These are phyloP conservation scores for Debaryomycetaceae sp. DNA, from an alignment of 1,139 yeast species.

Conservation along the genomic window DNA sequence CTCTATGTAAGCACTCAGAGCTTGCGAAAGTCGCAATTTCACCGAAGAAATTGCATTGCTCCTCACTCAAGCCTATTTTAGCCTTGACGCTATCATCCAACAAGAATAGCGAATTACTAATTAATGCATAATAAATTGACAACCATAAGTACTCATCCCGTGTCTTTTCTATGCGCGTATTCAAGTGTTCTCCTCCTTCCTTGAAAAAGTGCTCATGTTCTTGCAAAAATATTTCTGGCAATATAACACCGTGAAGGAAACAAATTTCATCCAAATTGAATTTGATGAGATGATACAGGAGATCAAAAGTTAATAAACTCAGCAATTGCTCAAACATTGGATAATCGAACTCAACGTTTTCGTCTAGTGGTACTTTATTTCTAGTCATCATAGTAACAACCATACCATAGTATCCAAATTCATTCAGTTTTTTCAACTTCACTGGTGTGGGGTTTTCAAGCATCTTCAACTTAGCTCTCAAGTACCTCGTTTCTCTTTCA, in stretches of 20 bases:
- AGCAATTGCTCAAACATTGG: slow-evolving; percentile 5
- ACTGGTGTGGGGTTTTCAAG: not conserved
- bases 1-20: slow-evolving; percentile 29
- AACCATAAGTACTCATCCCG: slow-evolving; percentile 23
- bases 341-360: slow-evolving; percentile 6
- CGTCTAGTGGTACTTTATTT: not conserved
- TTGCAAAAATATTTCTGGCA: slow-evolving; percentile 9
- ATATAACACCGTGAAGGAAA: slow-evolving; percentile 12
- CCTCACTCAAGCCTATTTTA: slow-evolving; percentile 5
- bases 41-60: slow-evolving; percentile 16
- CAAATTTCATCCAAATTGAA: slow-evolving; percentile 10
- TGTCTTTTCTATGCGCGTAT: slow-evolving; percentile 7
- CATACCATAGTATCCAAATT: slow-evolving; percentile 7
- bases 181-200: slow-evolving; percentile 1
- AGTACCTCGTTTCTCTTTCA: slow-evolving; percentile 2
- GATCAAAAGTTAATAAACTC: not conserved
- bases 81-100: slow-evolving; percentile 17
- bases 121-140: slow-evolving; percentile 26
- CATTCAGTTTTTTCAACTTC: slow-evolving; percentile 1
- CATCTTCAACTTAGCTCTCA: not conserved
- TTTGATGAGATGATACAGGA: slow-evolving; percentile 4
- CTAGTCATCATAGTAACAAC: slow-evolving; percentile 3
- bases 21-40: slow-evolving; percentile 23
- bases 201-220: slow-evolving; percentile 11
- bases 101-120: slow-evolving; percentile 26